These are phyloP conservation scores for Tagetes patula DNA, from an alignment of 129 eudicot species.

Conservation along the genomic window DNA sequence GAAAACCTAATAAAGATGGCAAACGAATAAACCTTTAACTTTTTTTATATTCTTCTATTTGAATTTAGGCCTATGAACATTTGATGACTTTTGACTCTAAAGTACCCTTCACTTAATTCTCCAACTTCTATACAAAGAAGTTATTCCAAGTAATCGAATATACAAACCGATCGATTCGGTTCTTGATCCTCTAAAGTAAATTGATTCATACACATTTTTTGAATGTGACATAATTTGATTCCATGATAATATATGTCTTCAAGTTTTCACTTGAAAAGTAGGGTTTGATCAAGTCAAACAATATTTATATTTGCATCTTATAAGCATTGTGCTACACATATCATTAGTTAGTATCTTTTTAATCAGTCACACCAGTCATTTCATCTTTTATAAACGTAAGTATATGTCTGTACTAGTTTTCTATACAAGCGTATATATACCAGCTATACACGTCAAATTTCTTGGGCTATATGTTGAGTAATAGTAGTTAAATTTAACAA, in stretches of 20 bases:
- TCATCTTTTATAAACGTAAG: too few relatives aligned
- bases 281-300: slow-evolving; percentile 18
- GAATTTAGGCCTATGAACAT: slow-evolving; percentile 17
- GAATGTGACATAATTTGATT: slow-evolving; percentile 9
- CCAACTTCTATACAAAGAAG: slow-evolving; percentile 17
- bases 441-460: too few relatives aligned
- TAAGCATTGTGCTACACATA: not conserved
- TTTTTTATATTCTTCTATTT: slow-evolving; percentile 21
- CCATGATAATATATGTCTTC: not conserved
- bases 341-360: too few relatives aligned
- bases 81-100: slow-evolving; percentile 30
- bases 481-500: too few relatives aligned
- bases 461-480: too few relatives aligned
- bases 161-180: slow-evolving; percentile 20
- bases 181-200: slow-evolving; percentile 23
- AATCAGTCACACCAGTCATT: too few relatives aligned
- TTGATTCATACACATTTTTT: not conserved
- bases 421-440: too few relatives aligned
- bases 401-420: too few relatives aligned
- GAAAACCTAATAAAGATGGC: slow-evolving; percentile 21
- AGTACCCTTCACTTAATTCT: not conserved
- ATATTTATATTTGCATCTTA: not conserved
- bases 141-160: slow-evolving; percentile 22
- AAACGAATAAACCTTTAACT: slow-evolving; percentile 32
- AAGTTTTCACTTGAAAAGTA: slow-evolving; percentile 3